phyloP scores from a whole-genome alignment of 257 asterid species.

The Primulina tabacum region DNA sequence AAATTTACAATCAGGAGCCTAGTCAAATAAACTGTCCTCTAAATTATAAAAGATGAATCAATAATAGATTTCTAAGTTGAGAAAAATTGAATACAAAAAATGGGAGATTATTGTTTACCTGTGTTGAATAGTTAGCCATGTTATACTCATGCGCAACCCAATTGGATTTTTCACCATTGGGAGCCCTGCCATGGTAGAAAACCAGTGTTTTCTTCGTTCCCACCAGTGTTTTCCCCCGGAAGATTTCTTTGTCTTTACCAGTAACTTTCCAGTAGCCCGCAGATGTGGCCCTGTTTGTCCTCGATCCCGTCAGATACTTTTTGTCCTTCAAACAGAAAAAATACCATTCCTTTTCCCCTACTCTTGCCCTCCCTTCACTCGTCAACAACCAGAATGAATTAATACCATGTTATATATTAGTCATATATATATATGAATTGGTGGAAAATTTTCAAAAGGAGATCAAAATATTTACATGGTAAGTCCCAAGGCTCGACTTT shows the following conservation, averaged over 20 bases:
- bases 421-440: background rate
- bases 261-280: constrained; percentile 89
- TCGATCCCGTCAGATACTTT: constrained; percentile 69
- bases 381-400: background rate
- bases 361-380: constrained; percentile 58
- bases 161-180: constrained; percentile 64
- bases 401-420: background rate
- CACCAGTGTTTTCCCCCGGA: constrained; percentile 43
- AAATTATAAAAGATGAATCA: too few species aligned
- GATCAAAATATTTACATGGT: constrained; percentile 46
- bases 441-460: background rate
- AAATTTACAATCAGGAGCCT: background rate
- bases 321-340: constrained; percentile 75
- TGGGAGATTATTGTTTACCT: constrained; percentile 35
- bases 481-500: constrained; percentile 78
- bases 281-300: constrained; percentile 77
- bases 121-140: constrained; percentile 31
- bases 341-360: constrained; percentile 80
- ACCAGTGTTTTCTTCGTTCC: constrained; percentile 85
- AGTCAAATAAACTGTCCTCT: too few species aligned
- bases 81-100: too few species aligned
- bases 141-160: constrained; percentile 80
- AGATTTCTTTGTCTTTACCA: constrained; percentile 73
- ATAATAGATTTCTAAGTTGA: too few species aligned
- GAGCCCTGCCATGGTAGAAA: constrained; percentile 82